phyloP scores from a whole-genome alignment of 495 filamentous ascomycete genomes.

The Penicillium flavigenum region DNA sequence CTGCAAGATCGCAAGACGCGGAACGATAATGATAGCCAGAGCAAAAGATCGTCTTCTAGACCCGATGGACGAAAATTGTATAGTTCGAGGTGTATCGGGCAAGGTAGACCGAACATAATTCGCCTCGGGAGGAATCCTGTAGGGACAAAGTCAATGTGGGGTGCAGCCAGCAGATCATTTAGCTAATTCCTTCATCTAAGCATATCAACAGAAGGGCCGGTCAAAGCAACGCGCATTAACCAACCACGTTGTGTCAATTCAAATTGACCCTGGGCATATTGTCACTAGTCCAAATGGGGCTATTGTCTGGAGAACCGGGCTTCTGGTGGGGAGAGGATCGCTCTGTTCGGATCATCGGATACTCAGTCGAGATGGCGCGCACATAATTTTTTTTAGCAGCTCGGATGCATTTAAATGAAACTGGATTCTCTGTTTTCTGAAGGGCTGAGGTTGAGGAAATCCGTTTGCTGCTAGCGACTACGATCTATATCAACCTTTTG shows the following conservation, averaged over 20 bases:
- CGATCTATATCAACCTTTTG: background rate
- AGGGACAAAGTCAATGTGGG: conserved; percentile 5
- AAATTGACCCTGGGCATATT: conserved; percentile 1
- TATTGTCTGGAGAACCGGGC: conserved; percentile 26
- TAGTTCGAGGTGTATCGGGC: background rate
- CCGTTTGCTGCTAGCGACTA: background rate
- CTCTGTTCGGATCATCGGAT: conserved; percentile 6
- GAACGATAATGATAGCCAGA: background rate
- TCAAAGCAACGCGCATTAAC: conserved; percentile 6
- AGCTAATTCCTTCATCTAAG: conserved; percentile 24
- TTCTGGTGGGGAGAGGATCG: conserved; percentile 10
- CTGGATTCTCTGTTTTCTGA: background rate
- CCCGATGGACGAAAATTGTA: background rate
- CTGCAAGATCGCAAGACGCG: background rate
- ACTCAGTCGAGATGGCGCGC: background rate
- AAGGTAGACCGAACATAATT: background rate
- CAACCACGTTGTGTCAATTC: conserved; percentile 6
- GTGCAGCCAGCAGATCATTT: conserved; percentile 15
- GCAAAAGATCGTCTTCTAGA: background rate
- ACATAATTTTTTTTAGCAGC: background rate
- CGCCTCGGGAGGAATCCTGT: background rate
- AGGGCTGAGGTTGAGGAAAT: background rate
- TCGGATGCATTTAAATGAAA: background rate
- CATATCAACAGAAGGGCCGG: conserved; percentile 13
- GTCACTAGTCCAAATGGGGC: conserved; percentile 29